Percentiles rank a stretch among this genome's conserved stretches.
These are phyloP conservation scores for Pezicula radicicola DNA, from an alignment of 2,329 filamentous ascomycete species.

Conservation along the genomic window DNA sequence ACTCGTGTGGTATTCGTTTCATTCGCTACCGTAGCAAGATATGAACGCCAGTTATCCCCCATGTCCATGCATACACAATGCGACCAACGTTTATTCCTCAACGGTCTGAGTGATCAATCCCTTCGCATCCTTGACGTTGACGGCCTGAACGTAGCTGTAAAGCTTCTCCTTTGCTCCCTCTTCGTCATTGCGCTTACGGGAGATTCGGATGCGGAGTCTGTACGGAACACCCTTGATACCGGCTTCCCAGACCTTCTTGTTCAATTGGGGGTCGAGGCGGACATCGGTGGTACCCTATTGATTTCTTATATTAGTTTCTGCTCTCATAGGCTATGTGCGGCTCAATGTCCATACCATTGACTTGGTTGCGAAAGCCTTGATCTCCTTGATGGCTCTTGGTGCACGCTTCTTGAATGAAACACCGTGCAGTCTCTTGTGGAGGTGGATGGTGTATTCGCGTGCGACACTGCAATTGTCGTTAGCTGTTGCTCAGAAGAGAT, in stretches of 20 bases:
- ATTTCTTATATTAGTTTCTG: slow-evolving; percentile 4
- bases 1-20: slow-evolving; percentile 3
- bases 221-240: slow-evolving; percentile 98
- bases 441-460: slow-evolving; percentile 99
- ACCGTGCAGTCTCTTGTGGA: slow-evolving; percentile 99
- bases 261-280: slow-evolving; percentile 95
- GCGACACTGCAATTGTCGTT: slow-evolving; percentile 54
- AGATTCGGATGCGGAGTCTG: slow-evolving; percentile 97
- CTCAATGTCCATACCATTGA: slow-evolving; percentile 76
- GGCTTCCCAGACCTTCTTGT: slow-evolving; percentile 99
- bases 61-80: not conserved
- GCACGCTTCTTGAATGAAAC: slow-evolving; percentile 99
- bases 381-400: slow-evolving; percentile 98
- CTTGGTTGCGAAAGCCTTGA: slow-evolving; percentile 87
- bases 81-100: slow-evolving; percentile 52
- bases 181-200: slow-evolving; percentile 99
- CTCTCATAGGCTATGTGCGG: not conserved
- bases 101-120: slow-evolving; percentile 91
- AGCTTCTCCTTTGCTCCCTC: slow-evolving; percentile 99
- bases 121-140: slow-evolving; percentile 99
- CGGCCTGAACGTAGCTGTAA: slow-evolving; percentile 99
- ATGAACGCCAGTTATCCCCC: slow-evolving; percentile 10
- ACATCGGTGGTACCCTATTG: slow-evolving; percentile 90
- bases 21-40: slow-evolving; percentile 13
- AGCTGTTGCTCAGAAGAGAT: no score